Conservation (phyloP, 352 stramenopile genomes). For the Peronospora destructor region DNA sequence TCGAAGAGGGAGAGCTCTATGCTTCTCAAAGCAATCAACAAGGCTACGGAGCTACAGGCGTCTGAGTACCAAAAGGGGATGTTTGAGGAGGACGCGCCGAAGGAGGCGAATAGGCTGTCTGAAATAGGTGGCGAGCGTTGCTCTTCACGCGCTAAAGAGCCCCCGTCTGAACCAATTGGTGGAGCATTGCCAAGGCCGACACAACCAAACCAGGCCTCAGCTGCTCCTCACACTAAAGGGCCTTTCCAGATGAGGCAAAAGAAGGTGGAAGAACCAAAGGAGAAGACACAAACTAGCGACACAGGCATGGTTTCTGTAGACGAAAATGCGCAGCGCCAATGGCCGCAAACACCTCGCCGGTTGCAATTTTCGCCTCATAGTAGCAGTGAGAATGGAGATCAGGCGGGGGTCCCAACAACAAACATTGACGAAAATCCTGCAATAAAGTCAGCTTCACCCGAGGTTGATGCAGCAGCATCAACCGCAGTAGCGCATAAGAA, state of each 20-base stretch:
- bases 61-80: slow-evolving; percentile 30
- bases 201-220: slow-evolving; percentile 13
- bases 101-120: slow-evolving; percentile 29
- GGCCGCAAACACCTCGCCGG: slow-evolving; percentile 19
- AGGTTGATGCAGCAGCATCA: not conserved
- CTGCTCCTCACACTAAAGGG: slow-evolving; percentile 10
- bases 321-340: slow-evolving; percentile 6
- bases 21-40: slow-evolving; percentile 13
- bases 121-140: slow-evolving; percentile 14
- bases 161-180: slow-evolving; percentile 2
- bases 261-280: slow-evolving; percentile 11
- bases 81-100: slow-evolving; percentile 29
- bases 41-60: slow-evolving; percentile 25
- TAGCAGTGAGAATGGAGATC: slow-evolving; percentile 8
- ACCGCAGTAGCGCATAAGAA: not conserved
- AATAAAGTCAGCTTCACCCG: not conserved
- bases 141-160: slow-evolving; percentile 10
- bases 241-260: slow-evolving; percentile 11
- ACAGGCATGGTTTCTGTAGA: slow-evolving; percentile 1
- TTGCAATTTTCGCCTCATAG: slow-evolving; percentile 21
- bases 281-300: not conserved
- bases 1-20: slow-evolving; percentile 6
- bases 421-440: slow-evolving; percentile 1
- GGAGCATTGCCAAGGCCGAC: slow-evolving; percentile 7
- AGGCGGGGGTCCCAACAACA: slow-evolving; percentile 1